A percentile compares a stretch with the other conserved stretches of the same genome.
Evolutionary conservation across 495 filamentous ascomycete species (phyloP).

Genomic region (Podospora didyma): DNA sequence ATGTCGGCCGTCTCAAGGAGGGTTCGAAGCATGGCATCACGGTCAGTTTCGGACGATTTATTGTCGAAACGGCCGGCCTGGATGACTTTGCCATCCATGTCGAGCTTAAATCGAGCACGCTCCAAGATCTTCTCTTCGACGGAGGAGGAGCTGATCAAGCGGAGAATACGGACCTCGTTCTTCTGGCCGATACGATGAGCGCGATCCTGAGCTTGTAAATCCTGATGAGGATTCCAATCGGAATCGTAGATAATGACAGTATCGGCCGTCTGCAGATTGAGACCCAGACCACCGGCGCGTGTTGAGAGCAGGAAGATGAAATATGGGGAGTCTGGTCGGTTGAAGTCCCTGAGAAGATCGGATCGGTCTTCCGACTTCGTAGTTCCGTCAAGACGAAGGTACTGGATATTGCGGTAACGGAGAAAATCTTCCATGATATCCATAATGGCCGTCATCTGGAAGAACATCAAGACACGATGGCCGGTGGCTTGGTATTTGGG

Average conservation of each 20-base stretch:
- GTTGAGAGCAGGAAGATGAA: conserved; percentile 99
- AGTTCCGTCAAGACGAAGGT: conserved; percentile 89
- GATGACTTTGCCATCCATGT: conserved; percentile 99
- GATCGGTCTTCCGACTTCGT: conserved; percentile 98
- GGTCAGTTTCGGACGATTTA: conserved; percentile 97
- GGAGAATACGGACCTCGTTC: conserved; percentile 95
- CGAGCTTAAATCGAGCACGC: conserved; percentile 93
- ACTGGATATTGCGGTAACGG: conserved; percentile 72
- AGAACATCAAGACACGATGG: conserved; percentile 98
- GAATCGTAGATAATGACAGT: conserved; percentile 99
- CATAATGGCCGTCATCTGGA: conserved; percentile 99
- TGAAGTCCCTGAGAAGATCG: conserved; percentile 82
- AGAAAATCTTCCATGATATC: conserved; percentile 99
- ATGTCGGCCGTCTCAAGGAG: conserved; percentile 90
- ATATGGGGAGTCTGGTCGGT: conserved; percentile 82
- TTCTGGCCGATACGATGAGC: conserved; percentile 99
- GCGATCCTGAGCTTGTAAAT: conserved; percentile 98
- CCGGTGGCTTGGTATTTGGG: conserved; percentile 87
- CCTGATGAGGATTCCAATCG: conserved; percentile 99
- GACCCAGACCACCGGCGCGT: conserved; percentile 93
- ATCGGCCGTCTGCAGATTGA: conserved; percentile 95
- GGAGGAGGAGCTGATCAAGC: conserved; percentile 92
- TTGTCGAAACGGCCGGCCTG: conserved; percentile 99
- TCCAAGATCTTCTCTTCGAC: conserved; percentile 99
- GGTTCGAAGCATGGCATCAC: conserved; percentile 89